These are phyloP conservation scores for Anisodus acutangulus DNA, from an alignment of 257 asterid species.

Conservation along the genomic window DNA sequence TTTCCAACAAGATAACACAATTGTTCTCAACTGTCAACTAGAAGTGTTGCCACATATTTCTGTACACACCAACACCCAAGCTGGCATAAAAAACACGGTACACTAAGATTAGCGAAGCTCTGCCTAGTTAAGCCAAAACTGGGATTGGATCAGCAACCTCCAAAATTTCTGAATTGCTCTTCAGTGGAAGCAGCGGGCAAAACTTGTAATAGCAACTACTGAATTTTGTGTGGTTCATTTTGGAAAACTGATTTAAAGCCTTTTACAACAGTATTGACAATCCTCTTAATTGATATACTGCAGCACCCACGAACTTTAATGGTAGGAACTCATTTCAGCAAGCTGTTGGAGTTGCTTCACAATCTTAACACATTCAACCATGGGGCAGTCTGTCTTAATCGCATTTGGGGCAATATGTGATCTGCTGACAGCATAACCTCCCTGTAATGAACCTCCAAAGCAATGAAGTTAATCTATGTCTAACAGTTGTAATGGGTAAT, in stretches of 20 bases:
- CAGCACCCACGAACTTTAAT: background rate
- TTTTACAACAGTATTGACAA: background rate
- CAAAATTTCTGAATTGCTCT: background rate
- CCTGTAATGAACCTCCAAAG: slow-evolving; percentile 45
- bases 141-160: slow-evolving; percentile 7
- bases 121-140: background rate
- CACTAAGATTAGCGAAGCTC: background rate
- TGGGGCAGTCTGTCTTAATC: slow-evolving; percentile 81
- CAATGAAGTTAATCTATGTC: background rate
- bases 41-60: slow-evolving; percentile 6
- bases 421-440: slow-evolving; percentile 71
- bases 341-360: slow-evolving; percentile 57
- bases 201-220: background rate
- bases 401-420: slow-evolving; percentile 81
- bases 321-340: slow-evolving; percentile 32
- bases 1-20: background rate
- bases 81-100: background rate
- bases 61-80: background rate
- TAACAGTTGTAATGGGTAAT: background rate
- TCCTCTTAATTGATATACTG: slow-evolving; percentile 3
- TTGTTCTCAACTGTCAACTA: background rate
- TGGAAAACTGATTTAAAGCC: background rate
- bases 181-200: background rate
- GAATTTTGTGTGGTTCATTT: background rate
- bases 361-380: slow-evolving; percentile 70